Conservation (phyloP, 495 filamentous ascomycete genomes). For the Hypoxylon perforatum region DNA sequence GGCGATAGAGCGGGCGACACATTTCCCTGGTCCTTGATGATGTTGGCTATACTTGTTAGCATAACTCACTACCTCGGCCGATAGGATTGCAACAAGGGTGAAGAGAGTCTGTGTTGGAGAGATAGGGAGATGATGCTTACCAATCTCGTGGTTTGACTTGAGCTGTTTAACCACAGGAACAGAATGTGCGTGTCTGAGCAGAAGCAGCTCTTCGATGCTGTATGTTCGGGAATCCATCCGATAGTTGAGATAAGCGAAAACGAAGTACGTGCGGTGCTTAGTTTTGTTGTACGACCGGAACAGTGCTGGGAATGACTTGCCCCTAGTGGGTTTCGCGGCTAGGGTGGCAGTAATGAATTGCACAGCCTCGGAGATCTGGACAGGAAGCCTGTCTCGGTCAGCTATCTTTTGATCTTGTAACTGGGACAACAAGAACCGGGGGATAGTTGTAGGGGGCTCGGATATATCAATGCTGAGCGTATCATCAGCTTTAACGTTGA, state of each 20-base stretch:
- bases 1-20: slow-evolving; percentile 12
- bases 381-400: slow-evolving; percentile 26
- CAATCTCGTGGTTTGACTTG: slow-evolving; percentile 46
- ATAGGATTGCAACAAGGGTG: neutral
- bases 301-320: slow-evolving; percentile 37
- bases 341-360: slow-evolving; percentile 33
- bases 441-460: neutral
- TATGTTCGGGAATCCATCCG: slow-evolving; percentile 52
- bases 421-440: slow-evolving; percentile 50
- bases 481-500: slow-evolving; percentile 4
- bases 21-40: slow-evolving; percentile 27
- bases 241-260: slow-evolving; percentile 47
- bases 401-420: slow-evolving; percentile 50
- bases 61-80: neutral
- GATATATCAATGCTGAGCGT: neutral
- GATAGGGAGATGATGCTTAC: slow-evolving; percentile 35
- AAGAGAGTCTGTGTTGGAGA: neutral
- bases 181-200: slow-evolving; percentile 35
- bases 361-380: slow-evolving; percentile 38
- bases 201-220: slow-evolving; percentile 51
- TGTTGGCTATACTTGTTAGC: slow-evolving; percentile 22
- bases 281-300: slow-evolving; percentile 44
- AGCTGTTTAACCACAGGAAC: slow-evolving; percentile 27
- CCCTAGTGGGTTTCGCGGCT: slow-evolving; percentile 10
- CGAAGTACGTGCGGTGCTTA: slow-evolving; percentile 43